phyloP scores from a whole-genome alignment of 805 yeast species.

The Danielia reshetovae region DNA sequence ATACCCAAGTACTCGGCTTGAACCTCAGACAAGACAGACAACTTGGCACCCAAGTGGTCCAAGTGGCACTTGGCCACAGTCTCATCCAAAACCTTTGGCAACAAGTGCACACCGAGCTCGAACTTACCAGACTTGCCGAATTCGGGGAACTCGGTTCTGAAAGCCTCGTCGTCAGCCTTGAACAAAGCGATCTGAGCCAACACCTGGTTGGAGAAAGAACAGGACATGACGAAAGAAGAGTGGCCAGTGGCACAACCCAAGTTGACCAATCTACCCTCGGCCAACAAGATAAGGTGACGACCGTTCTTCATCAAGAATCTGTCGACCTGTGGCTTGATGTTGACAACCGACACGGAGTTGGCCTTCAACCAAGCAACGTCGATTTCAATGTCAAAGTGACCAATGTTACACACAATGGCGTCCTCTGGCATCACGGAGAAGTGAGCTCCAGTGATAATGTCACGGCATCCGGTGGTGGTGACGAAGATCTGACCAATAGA shows the following conservation, averaged over 20 bases:
- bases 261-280: slow-evolving; percentile 99
- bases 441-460: slow-evolving; percentile 87
- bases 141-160: slow-evolving; percentile 81
- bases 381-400: slow-evolving; percentile 98
- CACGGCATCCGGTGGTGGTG: slow-evolving; percentile 99
- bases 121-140: slow-evolving; percentile 91
- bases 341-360: slow-evolving; percentile 87
- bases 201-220: slow-evolving; percentile 99
- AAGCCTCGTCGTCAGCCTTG: slow-evolving; percentile 78
- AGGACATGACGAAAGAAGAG: slow-evolving; percentile 98
- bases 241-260: slow-evolving; percentile 99
- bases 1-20: slow-evolving; percentile 95
- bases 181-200: slow-evolving; percentile 83
- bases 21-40: slow-evolving; percentile 66
- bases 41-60: slow-evolving; percentile 87
- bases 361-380: slow-evolving; percentile 99
- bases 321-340: slow-evolving; percentile 99
- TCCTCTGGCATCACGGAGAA: slow-evolving; percentile 95
- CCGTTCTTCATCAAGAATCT: slow-evolving; percentile 87
- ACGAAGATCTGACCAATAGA: slow-evolving; percentile 93
- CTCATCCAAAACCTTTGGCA: slow-evolving; percentile 98
- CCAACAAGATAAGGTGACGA: slow-evolving; percentile 90
- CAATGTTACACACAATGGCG: slow-evolving; percentile 99
- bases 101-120: slow-evolving; percentile 86
- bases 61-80: slow-evolving; percentile 97